These are phyloP conservation scores for Antarctomyces pellizariae DNA, from an alignment of 495 filamentous ascomycete species.

Conservation along the genomic window DNA sequence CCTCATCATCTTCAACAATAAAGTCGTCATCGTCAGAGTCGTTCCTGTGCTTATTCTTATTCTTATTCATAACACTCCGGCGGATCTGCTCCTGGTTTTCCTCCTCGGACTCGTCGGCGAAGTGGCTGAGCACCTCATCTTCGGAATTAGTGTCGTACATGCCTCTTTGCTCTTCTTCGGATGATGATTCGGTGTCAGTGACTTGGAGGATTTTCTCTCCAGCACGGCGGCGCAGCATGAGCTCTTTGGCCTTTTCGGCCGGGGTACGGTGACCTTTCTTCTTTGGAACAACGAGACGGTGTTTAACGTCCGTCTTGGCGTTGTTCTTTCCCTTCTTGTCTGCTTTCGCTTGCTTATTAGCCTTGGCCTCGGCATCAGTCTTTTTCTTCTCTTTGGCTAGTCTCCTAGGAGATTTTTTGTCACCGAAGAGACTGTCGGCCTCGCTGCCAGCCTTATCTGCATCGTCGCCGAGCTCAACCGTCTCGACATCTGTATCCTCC, in stretches of 20 bases:
- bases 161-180: slow-evolving; percentile 14
- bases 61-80: slow-evolving; percentile 5
- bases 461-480: too few relatives aligned
- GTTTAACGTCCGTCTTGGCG: too few relatives aligned
- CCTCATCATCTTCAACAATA: slow-evolving; percentile 39
- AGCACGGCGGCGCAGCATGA: slow-evolving; percentile 30
- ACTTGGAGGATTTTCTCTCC: slow-evolving; percentile 25
- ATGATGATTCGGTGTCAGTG: slow-evolving; percentile 14
- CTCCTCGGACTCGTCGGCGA: slow-evolving; percentile 22
- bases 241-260: slow-evolving; percentile 24
- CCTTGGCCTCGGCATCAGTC: slow-evolving; percentile 10
- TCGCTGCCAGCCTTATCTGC: too few relatives aligned
- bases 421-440: too few relatives aligned
- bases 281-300: too few relatives aligned
- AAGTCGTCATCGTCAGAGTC: slow-evolving; percentile 32
- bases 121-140: slow-evolving; percentile 16
- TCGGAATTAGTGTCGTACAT: slow-evolving; percentile 22
- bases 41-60: slow-evolving; percentile 4
- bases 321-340: slow-evolving; percentile 13
- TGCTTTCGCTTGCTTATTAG: slow-evolving; percentile 16
- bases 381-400: slow-evolving; percentile 9
- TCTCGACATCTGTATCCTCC: too few relatives aligned
- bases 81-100: slow-evolving; percentile 4
- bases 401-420: too few relatives aligned
- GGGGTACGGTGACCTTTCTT: slow-evolving; percentile 17